A percentile compares a stretch with the other conserved stretches of the same genome.
These are phyloP conservation scores for Spathaspora girioi DNA, from an alignment of 805 yeast genomes.

Conservation along the genomic window DNA sequence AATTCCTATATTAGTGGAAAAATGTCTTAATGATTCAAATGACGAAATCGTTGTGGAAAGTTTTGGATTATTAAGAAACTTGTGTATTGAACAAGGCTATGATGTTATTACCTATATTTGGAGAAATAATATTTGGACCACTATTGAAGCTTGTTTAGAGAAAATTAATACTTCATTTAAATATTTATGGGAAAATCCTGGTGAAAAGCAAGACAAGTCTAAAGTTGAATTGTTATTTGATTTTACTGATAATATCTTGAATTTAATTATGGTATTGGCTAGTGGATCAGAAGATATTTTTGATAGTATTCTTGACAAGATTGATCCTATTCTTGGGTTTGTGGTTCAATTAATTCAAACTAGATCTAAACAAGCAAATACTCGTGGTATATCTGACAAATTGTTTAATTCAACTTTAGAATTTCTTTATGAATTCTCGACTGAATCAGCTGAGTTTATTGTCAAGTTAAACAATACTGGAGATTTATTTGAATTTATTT, in stretches of 20 bases:
- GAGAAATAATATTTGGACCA: slow-evolving; percentile 74
- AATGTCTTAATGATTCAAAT: slow-evolving; percentile 59
- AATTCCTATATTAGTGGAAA: slow-evolving; percentile 59
- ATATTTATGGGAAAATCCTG: slow-evolving; percentile 28
- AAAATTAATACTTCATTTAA: slow-evolving; percentile 50
- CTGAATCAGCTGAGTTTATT: slow-evolving; percentile 56
- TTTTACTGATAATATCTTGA: slow-evolving; percentile 68
- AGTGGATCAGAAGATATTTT: slow-evolving; percentile 53
- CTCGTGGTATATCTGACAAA: slow-evolving; percentile 28
- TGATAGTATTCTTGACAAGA: slow-evolving; percentile 43
- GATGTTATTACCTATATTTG: slow-evolving; percentile 72
- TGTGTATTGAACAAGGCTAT: slow-evolving; percentile 84
- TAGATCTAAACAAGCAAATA: background rate
- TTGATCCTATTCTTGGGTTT: slow-evolving; percentile 37
- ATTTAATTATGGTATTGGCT: slow-evolving; percentile 63
- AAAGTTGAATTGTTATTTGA: slow-evolving; percentile 54
- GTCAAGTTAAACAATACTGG: slow-evolving; percentile 15
- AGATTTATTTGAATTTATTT: slow-evolving; percentile 1
- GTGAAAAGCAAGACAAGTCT: slow-evolving; percentile 28
- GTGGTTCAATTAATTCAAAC: slow-evolving; percentile 31
- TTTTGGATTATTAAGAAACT: slow-evolving; percentile 74
- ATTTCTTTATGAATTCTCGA: slow-evolving; percentile 56
- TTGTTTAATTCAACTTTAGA: slow-evolving; percentile 54
- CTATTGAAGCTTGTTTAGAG: slow-evolving; percentile 48
- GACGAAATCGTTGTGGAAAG: slow-evolving; percentile 79